These are phyloP conservation scores for Talaromyces sp. DNA, from an alignment of 2,329 filamentous ascomycete genomes.

Conservation along the genomic window DNA sequence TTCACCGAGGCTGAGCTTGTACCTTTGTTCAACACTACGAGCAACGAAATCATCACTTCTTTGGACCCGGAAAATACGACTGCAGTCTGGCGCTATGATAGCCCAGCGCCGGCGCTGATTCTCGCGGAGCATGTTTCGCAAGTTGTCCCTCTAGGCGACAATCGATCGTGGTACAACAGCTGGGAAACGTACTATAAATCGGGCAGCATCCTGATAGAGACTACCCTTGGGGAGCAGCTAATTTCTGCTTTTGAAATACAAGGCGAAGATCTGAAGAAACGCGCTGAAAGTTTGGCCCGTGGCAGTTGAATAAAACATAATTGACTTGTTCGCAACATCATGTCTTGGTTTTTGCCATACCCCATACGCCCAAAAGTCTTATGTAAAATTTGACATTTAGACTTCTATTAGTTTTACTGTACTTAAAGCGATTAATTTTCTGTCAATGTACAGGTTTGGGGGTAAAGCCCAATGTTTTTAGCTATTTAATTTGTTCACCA, in stretches of 20 bases:
- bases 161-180: conserved; percentile 1
- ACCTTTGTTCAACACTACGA: not conserved
- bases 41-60: conserved; percentile 2
- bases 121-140: conserved; percentile 5
- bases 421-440: no score
- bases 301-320: not conserved
- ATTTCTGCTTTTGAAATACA: not conserved
- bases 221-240: not conserved
- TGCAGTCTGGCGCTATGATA: conserved; percentile 1
- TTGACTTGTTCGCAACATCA: no score
- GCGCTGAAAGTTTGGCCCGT: not conserved
- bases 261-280: conserved; percentile 1
- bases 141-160: not conserved
- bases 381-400: no score
- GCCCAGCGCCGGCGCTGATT: not conserved
- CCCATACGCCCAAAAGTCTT: no score
- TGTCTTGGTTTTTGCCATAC: not conserved
- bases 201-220: not conserved
- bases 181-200: conserved; percentile 4
- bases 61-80: not conserved
- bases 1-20: conserved; percentile 1
- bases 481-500: no score
- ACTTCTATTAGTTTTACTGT: no score
- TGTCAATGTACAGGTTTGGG: no score
- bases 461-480: no score